A percentile compares a stretch with the other conserved stretches of the same genome.
These are phyloP conservation scores for Aspergillus sp. DNA, from an alignment of 2,329 filamentous ascomycete genomes.

Conservation along the genomic window DNA sequence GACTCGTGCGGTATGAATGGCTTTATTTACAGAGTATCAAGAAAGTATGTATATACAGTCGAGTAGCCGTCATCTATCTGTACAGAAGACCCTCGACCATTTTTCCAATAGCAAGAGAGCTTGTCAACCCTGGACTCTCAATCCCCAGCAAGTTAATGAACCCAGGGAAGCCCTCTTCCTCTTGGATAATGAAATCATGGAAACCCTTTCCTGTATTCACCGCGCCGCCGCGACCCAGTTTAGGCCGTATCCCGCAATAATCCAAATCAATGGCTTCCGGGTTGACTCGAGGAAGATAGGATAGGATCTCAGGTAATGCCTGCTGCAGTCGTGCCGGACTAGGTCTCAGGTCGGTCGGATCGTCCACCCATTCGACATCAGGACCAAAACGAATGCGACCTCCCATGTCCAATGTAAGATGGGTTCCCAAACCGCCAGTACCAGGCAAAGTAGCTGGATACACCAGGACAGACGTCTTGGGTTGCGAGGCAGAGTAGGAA, in stretches of 20 bases:
- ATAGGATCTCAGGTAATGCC: constrained; percentile 67
- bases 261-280: constrained; percentile 62
- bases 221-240: constrained; percentile 61
- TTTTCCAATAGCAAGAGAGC: constrained; percentile 76
- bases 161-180: constrained; percentile 69
- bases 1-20: not conserved
- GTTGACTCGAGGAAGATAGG: constrained; percentile 72
- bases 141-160: constrained; percentile 91
- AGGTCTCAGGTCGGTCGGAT: constrained; percentile 62
- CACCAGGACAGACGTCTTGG: constrained; percentile 64
- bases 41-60: not conserved
- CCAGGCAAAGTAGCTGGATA: constrained; percentile 84
- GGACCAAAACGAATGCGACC: constrained; percentile 86
- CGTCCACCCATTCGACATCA: constrained; percentile 86
- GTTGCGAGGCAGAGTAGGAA: constrained; percentile 62
- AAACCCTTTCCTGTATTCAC: constrained; percentile 55
- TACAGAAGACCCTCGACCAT: constrained; percentile 58
- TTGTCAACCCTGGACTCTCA: constrained; percentile 88
- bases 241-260: constrained; percentile 88
- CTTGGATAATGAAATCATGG: constrained; percentile 73
- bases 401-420: constrained; percentile 81
- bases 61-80: constrained; percentile 1
- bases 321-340: constrained; percentile 56
- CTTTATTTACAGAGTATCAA: not conserved
- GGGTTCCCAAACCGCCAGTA: constrained; percentile 82